Percentiles rank a stretch among this genome's conserved stretches.
phyloP scores from a whole-genome alignment of 208 protist genomes.

The Crithidia fasciculata region DNA sequence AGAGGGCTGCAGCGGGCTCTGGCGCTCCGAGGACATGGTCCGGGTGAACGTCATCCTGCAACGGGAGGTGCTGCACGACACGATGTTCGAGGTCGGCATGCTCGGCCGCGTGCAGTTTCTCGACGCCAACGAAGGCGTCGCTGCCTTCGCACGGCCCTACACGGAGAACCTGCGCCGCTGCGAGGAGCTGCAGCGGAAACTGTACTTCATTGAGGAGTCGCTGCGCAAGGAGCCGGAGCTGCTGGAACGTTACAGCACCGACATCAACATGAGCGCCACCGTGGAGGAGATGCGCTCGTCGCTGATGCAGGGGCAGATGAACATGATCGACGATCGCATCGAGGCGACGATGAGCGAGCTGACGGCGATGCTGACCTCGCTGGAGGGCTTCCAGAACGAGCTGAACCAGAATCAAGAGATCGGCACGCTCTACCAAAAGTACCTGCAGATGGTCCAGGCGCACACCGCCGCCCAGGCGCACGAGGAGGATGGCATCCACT shows the following conservation, averaged over 20 bases:
- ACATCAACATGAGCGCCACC: constrained; percentile 43
- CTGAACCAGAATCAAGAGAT: constrained; percentile 84
- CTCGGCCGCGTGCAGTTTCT: constrained; percentile 96
- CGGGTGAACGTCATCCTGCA: constrained; percentile 97
- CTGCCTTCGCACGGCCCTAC: constrained; percentile 96
- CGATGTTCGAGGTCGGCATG: constrained; percentile 95
- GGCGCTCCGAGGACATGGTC: constrained; percentile 97
- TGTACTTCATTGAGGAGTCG: constrained; percentile 92
- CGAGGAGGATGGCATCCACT: constrained; percentile 32
- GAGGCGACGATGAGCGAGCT: constrained; percentile 48
- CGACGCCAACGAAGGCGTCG: constrained; percentile 93
- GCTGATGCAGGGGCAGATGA: constrained; percentile 85
- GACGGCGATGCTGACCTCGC: constrained; percentile 38
- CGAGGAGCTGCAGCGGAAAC: constrained; percentile 97
- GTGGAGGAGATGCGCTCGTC: constrained; percentile 74
- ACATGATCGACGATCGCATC: constrained; percentile 80
- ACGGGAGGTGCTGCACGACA: constrained; percentile 96
- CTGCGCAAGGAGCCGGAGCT: constrained; percentile 81
- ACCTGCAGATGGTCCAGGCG: constrained; percentile 76
- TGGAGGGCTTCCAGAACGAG: constrained; percentile 54
- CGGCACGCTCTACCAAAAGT: constrained; percentile 87
- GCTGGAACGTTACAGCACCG: constrained; percentile 74
- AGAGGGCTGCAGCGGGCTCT: constrained; percentile 90
- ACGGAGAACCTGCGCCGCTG: constrained; percentile 96
- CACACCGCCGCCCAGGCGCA: constrained; percentile 61